Evolutionary conservation across 441 rosid genomes (phyloP).

Genomic region (Eruca vesicaria): DNA sequence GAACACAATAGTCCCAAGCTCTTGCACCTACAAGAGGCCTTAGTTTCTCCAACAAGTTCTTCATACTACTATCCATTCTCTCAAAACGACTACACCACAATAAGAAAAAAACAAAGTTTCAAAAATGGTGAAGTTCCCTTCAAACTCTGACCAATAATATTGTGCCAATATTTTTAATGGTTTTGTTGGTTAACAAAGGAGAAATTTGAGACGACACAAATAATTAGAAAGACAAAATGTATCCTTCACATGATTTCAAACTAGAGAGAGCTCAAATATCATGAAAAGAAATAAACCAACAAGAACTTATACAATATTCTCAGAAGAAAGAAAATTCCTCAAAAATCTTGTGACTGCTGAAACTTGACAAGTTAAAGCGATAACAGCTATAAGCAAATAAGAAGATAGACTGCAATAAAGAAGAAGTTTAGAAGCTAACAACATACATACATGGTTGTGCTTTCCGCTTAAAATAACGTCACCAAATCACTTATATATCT

Average conservation of each 20-base stretch:
- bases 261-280: slow-evolving; percentile 9
- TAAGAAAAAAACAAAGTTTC: neutral
- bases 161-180: neutral
- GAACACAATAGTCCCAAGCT: slow-evolving; percentile 82
- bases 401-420: slow-evolving; percentile 23
- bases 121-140: neutral
- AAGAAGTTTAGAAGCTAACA: slow-evolving; percentile 3
- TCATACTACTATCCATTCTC: slow-evolving; percentile 45
- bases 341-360: slow-evolving; percentile 29
- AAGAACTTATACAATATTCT: slow-evolving; percentile 34
- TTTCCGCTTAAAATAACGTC: slow-evolving; percentile 28
- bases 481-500: slow-evolving; percentile 44
- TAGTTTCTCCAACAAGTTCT: slow-evolving; percentile 57
- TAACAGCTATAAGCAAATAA: slow-evolving; percentile 15
- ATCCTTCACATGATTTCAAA: slow-evolving; percentile 22
- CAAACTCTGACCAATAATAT: slow-evolving; percentile 6
- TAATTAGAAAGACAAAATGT: slow-evolving; percentile 18
- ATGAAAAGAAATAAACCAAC: slow-evolving; percentile 22
- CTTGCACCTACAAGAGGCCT: slow-evolving; percentile 69
- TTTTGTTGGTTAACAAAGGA: neutral
- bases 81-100: slow-evolving; percentile 1
- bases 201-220: neutral
- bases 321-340: slow-evolving; percentile 17
- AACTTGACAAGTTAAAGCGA: slow-evolving; percentile 30
- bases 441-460: slow-evolving; percentile 18